phyloP scores from a whole-genome alignment of 2,329 filamentous ascomycete species.

The Pseudopyrenochaeta lycopersici region DNA sequence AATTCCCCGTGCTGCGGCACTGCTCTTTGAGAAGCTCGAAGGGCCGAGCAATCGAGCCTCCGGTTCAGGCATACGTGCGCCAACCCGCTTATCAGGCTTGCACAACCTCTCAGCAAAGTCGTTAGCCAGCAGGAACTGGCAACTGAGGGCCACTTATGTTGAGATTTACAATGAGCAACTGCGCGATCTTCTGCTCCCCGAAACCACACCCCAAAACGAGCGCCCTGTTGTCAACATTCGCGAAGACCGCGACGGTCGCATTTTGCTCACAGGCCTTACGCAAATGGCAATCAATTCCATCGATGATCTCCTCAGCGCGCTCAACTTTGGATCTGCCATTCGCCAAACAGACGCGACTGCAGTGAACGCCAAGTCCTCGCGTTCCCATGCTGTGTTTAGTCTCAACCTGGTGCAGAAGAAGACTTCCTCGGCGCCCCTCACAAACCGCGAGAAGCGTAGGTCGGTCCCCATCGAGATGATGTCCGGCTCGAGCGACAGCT shows the following conservation, averaged over 20 bases:
- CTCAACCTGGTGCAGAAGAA: conserved; percentile 91
- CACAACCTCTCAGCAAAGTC: conserved; percentile 53
- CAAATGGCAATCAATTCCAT: conserved; percentile 90
- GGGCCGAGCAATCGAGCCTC: conserved; percentile 67
- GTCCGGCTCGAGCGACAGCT: conserved; percentile 65
- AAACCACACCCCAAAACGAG: conserved; percentile 73
- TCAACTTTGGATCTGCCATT: conserved; percentile 93
- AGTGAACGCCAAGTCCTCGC: conserved; percentile 96
- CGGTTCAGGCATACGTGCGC: conserved; percentile 78
- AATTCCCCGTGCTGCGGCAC: conserved; percentile 88
- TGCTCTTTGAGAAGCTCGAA: conserved; percentile 88
- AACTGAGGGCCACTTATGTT: conserved; percentile 91
- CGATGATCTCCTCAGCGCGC: conserved; percentile 86
- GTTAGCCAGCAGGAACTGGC: conserved; percentile 78
- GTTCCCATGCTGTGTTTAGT: conserved; percentile 97
- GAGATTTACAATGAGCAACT: conserved; percentile 97
- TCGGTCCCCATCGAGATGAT: conserved; percentile 87
- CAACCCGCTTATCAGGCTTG: conserved; percentile 72
- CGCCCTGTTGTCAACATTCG: conserved; percentile 86
- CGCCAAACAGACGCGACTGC: conserved; percentile 97
- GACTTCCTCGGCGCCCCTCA: conserved; percentile 58
- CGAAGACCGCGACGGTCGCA: conserved; percentile 93
- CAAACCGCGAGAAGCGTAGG: conserved; percentile 79
- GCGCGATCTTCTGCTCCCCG: conserved; percentile 85
- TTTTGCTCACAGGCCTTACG: conserved; percentile 87